Evolutionary conservation across 768 basidiomycete genomes (phyloP).

Genomic region (Trametes sanguinea): DNA sequence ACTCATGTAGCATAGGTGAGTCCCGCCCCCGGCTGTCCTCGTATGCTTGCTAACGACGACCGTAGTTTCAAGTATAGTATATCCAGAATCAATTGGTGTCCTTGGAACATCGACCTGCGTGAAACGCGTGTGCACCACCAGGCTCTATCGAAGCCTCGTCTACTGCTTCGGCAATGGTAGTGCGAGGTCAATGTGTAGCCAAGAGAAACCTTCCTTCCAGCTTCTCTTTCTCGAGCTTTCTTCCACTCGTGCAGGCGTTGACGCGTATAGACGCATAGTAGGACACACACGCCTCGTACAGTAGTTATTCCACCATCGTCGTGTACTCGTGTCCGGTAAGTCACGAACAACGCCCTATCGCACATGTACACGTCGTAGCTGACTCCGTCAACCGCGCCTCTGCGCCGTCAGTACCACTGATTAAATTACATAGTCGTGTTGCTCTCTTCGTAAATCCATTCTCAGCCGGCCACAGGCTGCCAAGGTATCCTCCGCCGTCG

Average conservation of each 20-base stretch:
- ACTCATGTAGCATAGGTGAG: conserved; percentile 1
- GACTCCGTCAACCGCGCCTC: no score
- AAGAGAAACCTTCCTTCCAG: conserved; percentile 38
- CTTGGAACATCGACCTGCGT: no score
- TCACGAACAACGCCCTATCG: no score
- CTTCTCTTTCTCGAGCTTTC: conserved; percentile 7
- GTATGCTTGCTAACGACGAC: background rate
- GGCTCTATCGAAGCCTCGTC: conserved; percentile 64
- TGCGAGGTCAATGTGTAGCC: conserved; percentile 67
- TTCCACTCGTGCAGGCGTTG: conserved; percentile 13
- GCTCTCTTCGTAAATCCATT: background rate
- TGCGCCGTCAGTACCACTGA: no score
- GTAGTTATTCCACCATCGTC: no score
- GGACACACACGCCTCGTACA: background rate
- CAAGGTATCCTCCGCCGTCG: conserved; percentile 23
- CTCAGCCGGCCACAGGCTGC: conserved; percentile 1
- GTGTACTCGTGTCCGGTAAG: no score
- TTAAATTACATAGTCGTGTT: background rate
- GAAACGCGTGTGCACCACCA: background rate
- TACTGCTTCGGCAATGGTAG: conserved; percentile 42
- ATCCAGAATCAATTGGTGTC: no score
- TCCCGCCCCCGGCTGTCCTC: background rate
- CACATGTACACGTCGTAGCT: no score
- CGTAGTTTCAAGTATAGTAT: background rate
- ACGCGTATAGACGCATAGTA: conserved; percentile 1